Conservation (phyloP, 768 basidiomycete genomes). For the Mycena haematopus region DNA sequence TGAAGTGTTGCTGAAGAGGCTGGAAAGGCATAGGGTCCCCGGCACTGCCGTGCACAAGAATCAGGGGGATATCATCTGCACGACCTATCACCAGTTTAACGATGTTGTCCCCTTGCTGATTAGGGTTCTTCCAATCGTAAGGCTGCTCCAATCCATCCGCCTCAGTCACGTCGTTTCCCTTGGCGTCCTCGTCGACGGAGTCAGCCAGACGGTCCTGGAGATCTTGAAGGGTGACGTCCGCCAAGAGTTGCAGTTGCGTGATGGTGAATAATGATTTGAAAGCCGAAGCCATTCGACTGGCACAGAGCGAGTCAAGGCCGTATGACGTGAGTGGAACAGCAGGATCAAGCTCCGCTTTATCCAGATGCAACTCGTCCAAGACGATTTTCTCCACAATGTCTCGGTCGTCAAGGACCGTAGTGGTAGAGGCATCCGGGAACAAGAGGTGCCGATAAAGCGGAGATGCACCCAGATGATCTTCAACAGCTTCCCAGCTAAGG, state of each 20-base stretch:
- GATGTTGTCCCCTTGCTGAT: conserved; percentile 13
- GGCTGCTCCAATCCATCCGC: neutral
- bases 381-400: neutral
- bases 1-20: conserved; percentile 24
- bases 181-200: neutral
- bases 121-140: conserved; percentile 13
- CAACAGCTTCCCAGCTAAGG: neutral
- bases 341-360: neutral
- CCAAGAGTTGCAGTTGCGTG: conserved; percentile 16
- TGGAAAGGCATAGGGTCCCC: conserved; percentile 21
- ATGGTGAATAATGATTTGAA: conserved; percentile 2
- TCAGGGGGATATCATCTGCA: conserved; percentile 18
- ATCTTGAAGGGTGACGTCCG: conserved; percentile 1
- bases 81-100: conserved; percentile 17
- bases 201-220: neutral
- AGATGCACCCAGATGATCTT: neutral
- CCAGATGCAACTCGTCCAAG: neutral
- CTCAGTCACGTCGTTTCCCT: neutral
- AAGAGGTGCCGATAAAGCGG: conserved; percentile 8
- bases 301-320: conserved; percentile 18
- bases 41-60: conserved; percentile 24
- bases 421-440: neutral
- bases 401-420: neutral
- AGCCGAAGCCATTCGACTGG: neutral
- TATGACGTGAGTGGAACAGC: conserved; percentile 3